Evolutionary conservation across 306 rosid genomes (phyloP).

Genomic region (Pyrus betulifolia): DNA sequence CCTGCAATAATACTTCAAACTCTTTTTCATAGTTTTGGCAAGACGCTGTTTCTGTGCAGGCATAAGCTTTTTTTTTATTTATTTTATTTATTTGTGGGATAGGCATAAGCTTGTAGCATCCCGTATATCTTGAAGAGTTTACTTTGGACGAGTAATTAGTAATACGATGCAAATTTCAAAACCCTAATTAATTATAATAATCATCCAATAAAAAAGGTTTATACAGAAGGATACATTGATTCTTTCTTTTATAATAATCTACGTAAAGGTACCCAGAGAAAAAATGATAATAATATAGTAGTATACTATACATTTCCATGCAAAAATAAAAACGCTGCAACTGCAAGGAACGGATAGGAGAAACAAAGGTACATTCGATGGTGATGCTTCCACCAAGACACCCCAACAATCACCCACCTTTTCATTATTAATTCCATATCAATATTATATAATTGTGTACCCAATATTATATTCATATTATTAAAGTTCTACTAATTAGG

Average conservation of each 20-base stretch:
- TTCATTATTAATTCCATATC: slow-evolving; percentile 27
- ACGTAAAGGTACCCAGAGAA: not conserved
- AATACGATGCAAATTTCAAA: not conserved
- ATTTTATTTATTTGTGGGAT: not conserved
- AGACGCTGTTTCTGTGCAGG: not conserved
- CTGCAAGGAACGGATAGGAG: slow-evolving; percentile 31
- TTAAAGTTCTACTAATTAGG: slow-evolving; percentile 20
- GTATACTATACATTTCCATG: slow-evolving; percentile 10
- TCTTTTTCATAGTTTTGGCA: slow-evolving; percentile 1
- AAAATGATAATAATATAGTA: not conserved
- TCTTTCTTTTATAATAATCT: not conserved
- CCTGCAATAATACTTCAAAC: not conserved
- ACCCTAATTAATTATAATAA: not conserved
- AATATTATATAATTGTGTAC: slow-evolving; percentile 9
- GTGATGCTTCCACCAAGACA: slow-evolving; percentile 69
- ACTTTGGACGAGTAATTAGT: not conserved
- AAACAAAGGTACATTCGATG: slow-evolving; percentile 58
- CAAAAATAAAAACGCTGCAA: slow-evolving; percentile 22
- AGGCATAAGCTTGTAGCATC: not conserved
- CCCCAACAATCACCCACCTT: slow-evolving; percentile 56
- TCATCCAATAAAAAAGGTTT: not conserved
- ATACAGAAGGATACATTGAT: not conserved
- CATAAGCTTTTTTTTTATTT: not conserved
- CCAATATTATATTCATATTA: not conserved
- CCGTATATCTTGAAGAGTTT: not conserved